Evolutionary conservation across 2,329 filamentous ascomycete genomes (phyloP), one percentile per base, ranked within the genome.

Genomic region (Pseudodiploospora longispora): DNA sequence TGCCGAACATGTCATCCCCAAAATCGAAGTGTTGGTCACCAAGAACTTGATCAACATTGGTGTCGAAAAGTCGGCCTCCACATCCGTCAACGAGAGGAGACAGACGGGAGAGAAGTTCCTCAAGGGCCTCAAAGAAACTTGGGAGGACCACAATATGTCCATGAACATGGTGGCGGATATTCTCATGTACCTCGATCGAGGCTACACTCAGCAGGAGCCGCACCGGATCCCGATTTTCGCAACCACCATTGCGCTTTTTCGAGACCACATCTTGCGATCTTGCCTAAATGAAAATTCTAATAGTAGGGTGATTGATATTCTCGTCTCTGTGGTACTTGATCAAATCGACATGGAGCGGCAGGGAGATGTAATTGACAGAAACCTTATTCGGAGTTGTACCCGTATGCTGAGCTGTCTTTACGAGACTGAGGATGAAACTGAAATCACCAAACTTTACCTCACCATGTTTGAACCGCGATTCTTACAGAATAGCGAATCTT

Each of bases 131-230:
- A 84, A 84, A 54, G 74, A 82, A 46, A 80, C 83, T 3, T 98
- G 90, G 88, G 80, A 89, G 48, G 85, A 94, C 50, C 90, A 98
- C 59, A 87, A 90, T 59, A 78, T 86, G 45, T 90, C 86, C 37
- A 95, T 95, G 87, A 89, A 88, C 59, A 97, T 97, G 91, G 83
- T 88, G 41, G 89, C 90, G 4, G 93, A 97, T 62, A 88, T 97
- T 30, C 74, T 97, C 41, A 96, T 97, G 89, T 96, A 96, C 59
- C 87, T 98, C 73, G 91, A 98, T 60, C 84, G 89, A 40, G 83
- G 90, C 29, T 89, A 86, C 57, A 84, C 81, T 40, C 72, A 81
- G 32, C 57, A 61, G 40, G 88, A 94, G 50, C 57, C 66, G 5
- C 78, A 82, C 47, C 75, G 80, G 5, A 83, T 87, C 0, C 85